phyloP scores from a whole-genome alignment of 2,329 filamentous ascomycete species.

The Aspergillus fructus region DNA sequence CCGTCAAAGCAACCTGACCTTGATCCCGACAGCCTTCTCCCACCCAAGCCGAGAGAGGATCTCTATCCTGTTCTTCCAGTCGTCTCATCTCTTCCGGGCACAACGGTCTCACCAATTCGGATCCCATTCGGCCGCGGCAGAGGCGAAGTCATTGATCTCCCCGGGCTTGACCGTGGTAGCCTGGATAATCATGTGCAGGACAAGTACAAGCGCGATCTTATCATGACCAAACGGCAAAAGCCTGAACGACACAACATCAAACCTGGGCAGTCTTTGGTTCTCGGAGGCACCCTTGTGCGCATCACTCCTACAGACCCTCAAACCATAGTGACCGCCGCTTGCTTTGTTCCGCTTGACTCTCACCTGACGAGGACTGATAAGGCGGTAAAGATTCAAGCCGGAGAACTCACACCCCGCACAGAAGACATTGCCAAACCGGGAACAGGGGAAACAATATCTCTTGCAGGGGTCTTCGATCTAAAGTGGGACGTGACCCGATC shows the following conservation, averaged over 20 bases:
- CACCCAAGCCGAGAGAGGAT: constrained; percentile 70
- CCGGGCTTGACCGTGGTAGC: constrained; percentile 73
- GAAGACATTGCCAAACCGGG: constrained; percentile 63
- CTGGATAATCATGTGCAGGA: constrained; percentile 70
- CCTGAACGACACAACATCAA: constrained; percentile 74
- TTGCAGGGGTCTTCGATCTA: constrained; percentile 73
- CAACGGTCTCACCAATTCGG: constrained; percentile 91
- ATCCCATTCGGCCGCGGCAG: constrained; percentile 82
- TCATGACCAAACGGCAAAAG: constrained; percentile 75
- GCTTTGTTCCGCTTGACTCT: constrained; percentile 75
- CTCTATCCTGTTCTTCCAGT: constrained; percentile 82
- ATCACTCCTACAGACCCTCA: constrained; percentile 73
- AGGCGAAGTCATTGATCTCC: constrained; percentile 91
- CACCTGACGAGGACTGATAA: constrained; percentile 81
- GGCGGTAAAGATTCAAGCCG: constrained; percentile 69
- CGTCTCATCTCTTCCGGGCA: constrained; percentile 83
- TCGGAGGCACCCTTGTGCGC: constrained; percentile 83
- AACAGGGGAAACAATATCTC: constrained; percentile 58
- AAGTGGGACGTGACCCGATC: constrained; percentile 79
- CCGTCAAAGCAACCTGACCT: constrained; percentile 19
- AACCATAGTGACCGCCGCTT: constrained; percentile 72
- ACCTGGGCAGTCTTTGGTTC: constrained; percentile 73
- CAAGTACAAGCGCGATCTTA: constrained; percentile 63
- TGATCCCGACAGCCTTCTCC: constrained; percentile 60
- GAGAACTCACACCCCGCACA: constrained; percentile 60